These are phyloP conservation scores for Apiotrichum veenhuisii DNA, from an alignment of 1,284 basidiomycete genomes.

Conservation along the genomic window DNA sequence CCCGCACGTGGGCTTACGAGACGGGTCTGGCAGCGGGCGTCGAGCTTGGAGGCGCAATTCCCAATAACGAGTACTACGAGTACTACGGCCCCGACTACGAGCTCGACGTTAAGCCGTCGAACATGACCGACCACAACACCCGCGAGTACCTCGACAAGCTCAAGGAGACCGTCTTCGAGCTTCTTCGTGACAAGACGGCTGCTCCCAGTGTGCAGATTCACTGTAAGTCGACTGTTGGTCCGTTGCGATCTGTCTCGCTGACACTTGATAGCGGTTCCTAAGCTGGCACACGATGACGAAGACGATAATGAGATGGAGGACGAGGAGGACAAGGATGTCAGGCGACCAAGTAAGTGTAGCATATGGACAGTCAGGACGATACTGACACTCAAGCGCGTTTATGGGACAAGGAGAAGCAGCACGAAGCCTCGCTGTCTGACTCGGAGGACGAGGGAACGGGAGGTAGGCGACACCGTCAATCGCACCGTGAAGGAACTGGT, in stretches of 20 bases:
- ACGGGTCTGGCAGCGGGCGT: slow-evolving; percentile 95
- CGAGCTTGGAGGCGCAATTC: slow-evolving; percentile 84
- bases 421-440: slow-evolving; percentile 50
- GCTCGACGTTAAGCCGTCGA: slow-evolving; percentile 92
- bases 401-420: slow-evolving; percentile 45
- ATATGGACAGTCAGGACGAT: not conserved
- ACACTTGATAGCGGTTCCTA: slow-evolving; percentile 48
- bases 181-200: slow-evolving; percentile 74
- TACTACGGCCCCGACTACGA: slow-evolving; percentile 98
- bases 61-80: slow-evolving; percentile 97
- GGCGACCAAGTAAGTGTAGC: slow-evolving; percentile 59
- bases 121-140: slow-evolving; percentile 94
- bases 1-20: slow-evolving; percentile 95
- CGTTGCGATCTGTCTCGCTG: not conserved
- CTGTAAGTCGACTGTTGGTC: slow-evolving; percentile 52
- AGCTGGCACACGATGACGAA: slow-evolving; percentile 74
- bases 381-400: slow-evolving; percentile 28
- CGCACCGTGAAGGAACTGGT: slow-evolving; percentile 30
- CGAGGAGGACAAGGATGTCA: slow-evolving; percentile 66
- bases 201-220: slow-evolving; percentile 88
- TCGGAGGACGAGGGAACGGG: slow-evolving; percentile 55
- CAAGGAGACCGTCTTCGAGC: slow-evolving; percentile 86
- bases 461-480: slow-evolving; percentile 44
- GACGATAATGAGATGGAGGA: slow-evolving; percentile 79
- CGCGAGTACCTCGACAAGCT: slow-evolving; percentile 89